Conservation (phyloP, 345 rosid genomes). For the Linum trigynum region DNA sequence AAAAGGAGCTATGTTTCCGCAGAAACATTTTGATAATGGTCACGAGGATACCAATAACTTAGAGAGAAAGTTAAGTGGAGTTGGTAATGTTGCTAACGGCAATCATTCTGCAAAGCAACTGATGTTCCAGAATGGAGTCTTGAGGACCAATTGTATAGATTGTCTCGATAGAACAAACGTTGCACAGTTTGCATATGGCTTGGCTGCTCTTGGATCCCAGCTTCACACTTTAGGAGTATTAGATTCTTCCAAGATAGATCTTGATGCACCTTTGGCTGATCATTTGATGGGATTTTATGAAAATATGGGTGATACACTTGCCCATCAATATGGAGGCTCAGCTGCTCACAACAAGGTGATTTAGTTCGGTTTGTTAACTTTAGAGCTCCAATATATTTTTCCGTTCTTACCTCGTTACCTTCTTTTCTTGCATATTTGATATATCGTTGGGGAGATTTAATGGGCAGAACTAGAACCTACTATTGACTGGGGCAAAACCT, state of each 20-base stretch:
- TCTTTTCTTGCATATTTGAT: neutral
- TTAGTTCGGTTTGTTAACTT: neutral
- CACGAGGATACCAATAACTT: slow-evolving; percentile 34
- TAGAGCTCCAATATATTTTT: neutral
- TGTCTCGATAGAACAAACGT: slow-evolving; percentile 99
- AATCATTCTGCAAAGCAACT: slow-evolving; percentile 40
- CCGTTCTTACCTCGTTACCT: neutral
- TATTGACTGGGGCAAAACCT: neutral
- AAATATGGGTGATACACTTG: slow-evolving; percentile 83
- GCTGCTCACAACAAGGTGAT: slow-evolving; percentile 81
- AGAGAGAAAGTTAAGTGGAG: slow-evolving; percentile 37
- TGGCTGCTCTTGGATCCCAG: slow-evolving; percentile 91
- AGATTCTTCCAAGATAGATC: slow-evolving; percentile 57
- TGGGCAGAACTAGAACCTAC: too few species aligned
- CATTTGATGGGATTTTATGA: slow-evolving; percentile 79
- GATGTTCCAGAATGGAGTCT: slow-evolving; percentile 76
- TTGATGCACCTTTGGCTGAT: slow-evolving; percentile 74
- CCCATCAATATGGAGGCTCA: slow-evolving; percentile 86
- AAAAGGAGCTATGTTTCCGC: slow-evolving; percentile 26
- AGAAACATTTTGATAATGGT: slow-evolving; percentile 32
- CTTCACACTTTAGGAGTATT: slow-evolving; percentile 68
- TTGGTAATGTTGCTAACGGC: slow-evolving; percentile 36
- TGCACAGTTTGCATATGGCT: slow-evolving; percentile 93
- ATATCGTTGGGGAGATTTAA: too few species aligned
- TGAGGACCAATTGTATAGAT: slow-evolving; percentile 96